Evolutionary conservation across 1,139 yeast species (phyloP), one percentile per base, ranked within the genome.

Genomic region (Suhomyces taliae): DNA sequence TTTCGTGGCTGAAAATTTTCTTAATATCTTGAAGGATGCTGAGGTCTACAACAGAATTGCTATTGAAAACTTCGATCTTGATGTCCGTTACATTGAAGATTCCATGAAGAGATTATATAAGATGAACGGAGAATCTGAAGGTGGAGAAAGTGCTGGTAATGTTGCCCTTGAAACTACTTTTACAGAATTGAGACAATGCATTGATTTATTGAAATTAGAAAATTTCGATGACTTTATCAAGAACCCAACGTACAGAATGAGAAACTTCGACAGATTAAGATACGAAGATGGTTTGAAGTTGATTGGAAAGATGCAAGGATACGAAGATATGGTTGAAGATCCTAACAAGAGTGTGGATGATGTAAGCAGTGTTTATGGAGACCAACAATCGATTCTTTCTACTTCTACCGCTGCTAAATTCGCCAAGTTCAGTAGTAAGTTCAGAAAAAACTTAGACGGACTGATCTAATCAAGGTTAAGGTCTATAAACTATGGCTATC

Each of bases 1-100:
- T 68, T 85, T 87, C 54, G 78, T 93, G 49, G 85, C 96, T 0
- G 81, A 85, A 39, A 82, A 85, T 52, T 81, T 93, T 61, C 72
- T 87, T 52, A 76, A 76, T 43, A 73, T 85, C 14, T 73, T 91
- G 51, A 72, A 82, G 41, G 71, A 74, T 41, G 82, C 82, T 3
- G 63, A 57, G 0, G 40, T 49, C 43, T 73, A 64, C 56, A 75
- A 75, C 57, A 54, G 64, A 42, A 67, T 59, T 36, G 78, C 78
- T 19, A 74, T 75, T 41, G 70, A 65, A 38, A 75, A 75, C 52
- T 74, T 75, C 49, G 77, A 75, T 53, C 58, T 74, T 50, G 80
- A 75, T 53, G 68, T 75, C 27, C 57, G 59, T 35, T 70, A 74
- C 50, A 64, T 75, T 38, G 80, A 75, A 52, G 60, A 63, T 24